Percentiles rank a stretch among this genome's conserved stretches.
Evolutionary conservation across 1,284 basidiomycete species (phyloP).

Genomic region (Schizophyllum amplum): DNA sequence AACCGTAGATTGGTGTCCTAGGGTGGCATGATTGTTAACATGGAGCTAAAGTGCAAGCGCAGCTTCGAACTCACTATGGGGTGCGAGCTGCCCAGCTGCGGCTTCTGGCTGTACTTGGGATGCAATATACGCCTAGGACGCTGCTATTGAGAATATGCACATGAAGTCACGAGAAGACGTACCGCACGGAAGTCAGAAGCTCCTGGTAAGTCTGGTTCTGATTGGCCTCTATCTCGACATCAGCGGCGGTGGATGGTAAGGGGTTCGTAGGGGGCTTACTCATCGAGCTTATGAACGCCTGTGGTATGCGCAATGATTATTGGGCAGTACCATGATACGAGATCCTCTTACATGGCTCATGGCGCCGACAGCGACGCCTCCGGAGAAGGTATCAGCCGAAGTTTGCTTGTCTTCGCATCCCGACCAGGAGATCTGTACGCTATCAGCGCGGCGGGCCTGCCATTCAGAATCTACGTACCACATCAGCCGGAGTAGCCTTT

Average conservation of each 20-base stretch:
- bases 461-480: conserved; percentile 28
- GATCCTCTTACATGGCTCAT: conserved; percentile 49
- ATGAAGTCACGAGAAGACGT: conserved; percentile 7
- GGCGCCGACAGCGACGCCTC: conserved; percentile 54
- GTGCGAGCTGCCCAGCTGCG: conserved; percentile 70
- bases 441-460: conserved; percentile 11
- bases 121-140: conserved; percentile 39
- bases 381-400: conserved; percentile 46
- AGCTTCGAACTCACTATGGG: conserved; percentile 42
- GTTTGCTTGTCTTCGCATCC: conserved; percentile 79
- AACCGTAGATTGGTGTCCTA: conserved; percentile 28
- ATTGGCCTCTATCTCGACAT: conserved; percentile 33
- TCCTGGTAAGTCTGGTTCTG: conserved; percentile 71
- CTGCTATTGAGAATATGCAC: background rate
- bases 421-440: conserved; percentile 49
- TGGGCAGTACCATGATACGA: conserved; percentile 13
- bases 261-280: conserved; percentile 25
- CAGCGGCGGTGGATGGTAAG: conserved; percentile 2
- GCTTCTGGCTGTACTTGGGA: conserved; percentile 70
- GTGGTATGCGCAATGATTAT: background rate
- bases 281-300: conserved; percentile 66
- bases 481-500: conserved; percentile 37
- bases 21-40: background rate
- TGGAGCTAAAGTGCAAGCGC: background rate
- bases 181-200: conserved; percentile 63